Evolutionary conservation across 2,329 filamentous ascomycete species (phyloP), one percentile per base, ranked within the genome.

Genomic region (Alternaria incomplexa): DNA sequence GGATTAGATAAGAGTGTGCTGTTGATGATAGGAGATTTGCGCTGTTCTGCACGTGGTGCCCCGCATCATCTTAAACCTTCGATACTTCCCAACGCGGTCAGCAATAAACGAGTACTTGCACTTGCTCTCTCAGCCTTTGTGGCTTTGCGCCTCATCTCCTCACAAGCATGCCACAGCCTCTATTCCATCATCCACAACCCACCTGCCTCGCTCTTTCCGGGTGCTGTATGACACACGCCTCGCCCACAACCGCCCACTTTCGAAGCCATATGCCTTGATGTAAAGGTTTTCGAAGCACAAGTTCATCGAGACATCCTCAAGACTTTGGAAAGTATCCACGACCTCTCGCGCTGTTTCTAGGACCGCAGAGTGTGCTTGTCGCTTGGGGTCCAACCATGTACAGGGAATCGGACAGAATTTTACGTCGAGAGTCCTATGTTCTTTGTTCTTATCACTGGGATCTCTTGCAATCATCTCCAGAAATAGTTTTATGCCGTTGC

Each of bases 1-100:
- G 12, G 13, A 52, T 36, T 51, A 22, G 23, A 23, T 44, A 26
- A 11, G 17, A 8, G 8, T 20, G 44, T 5, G 48, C 13, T 13
- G n/a, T 44, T 48, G 15, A 15, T 44, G 43, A 30, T 43, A 36
- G 17, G 51, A 6, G 15, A 52, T 60, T 32, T 28, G 50, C n/a
- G 9, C 45, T 11, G 51, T 32, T 20, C 22, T 57, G 63, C 63
- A 58, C 25, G 51, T 15, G 3, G n/a, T 47, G 53, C 60, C 60
- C 63, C 63, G 52, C 60, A 58, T 47, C 17, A 17, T 36, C 63
- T 40, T 36, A n/a, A n/a, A 36, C 15, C 32, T 36, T 36, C 32
- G 32, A n/a, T 36, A 36, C 32, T 36, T 36, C 32, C 32, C 32
- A 36, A 36, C 32, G 32, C 32, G 9, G 32, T 36, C 32, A n/a